Base-by-base conservation (phyloP, 768 basidiomycete species). In the Trametes villosa region DNA sequence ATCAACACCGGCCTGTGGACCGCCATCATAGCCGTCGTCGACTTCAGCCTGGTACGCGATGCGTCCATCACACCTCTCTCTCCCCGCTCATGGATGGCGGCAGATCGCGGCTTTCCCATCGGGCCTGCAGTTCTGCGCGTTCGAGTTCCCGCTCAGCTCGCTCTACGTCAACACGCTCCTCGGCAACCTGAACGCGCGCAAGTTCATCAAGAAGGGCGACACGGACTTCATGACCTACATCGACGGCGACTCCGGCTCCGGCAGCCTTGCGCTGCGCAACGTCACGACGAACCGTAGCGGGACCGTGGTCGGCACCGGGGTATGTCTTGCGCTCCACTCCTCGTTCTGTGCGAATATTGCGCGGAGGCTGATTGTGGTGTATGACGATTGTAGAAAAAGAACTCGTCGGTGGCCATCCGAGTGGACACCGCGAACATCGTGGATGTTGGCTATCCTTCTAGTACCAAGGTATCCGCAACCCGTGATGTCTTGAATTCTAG, bases 1-100 rank as follows among this genome's bases (percentile, higher is more conserved):
- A 57, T 74, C 29, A 70, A 72, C 29, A 74, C 74, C 6, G 74
- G 74, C 40, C 15, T 63, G 42, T 53, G 68, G 34, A 71, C 70
- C 9, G 60, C 70, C 20, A 13, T 69, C 6, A 64, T 49, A 24
- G 70, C 70, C 6, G 56, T 59, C 13, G 29, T 68, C 18, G 73
- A 74, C 30, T 34, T 74, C 2, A 50, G 53, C 1, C 31, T 51
- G 13, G 20, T 45, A 22, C 18, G 47, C 53, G 9, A 20, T 9
- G 4, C 18, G 18, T n/a, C n/a, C 42, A 40, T 45, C n/a, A 20
- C 18, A 8, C 1, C 30, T 2, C 26, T 12, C 26, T 30, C 8
- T 44, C 8, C n/a, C 11, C 36, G 11, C 36, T 38, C 15, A 38
- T 13, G 18, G 42, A 15, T n/a, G 6, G 9, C n/a, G 18, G n/a